Evolutionary conservation across 1,284 basidiomycete genomes (phyloP), one percentile per base, ranked within the genome.

Genomic region (Malassezia sympodialis): DNA sequence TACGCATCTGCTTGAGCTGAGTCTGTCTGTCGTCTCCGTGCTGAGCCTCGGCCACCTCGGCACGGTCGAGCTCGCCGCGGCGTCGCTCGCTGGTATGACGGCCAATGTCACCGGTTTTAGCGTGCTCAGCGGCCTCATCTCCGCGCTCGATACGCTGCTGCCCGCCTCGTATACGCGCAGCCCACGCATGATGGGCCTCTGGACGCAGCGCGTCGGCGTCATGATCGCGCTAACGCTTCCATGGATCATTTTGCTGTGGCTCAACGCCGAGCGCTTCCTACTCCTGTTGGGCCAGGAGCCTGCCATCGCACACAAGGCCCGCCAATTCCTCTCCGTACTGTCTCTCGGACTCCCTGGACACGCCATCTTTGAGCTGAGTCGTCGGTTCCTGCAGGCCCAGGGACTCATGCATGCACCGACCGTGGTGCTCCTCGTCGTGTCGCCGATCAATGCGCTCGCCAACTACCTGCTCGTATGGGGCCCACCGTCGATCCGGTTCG

Each of bases 81-180:
- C 69, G 10, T 67, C 66, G 23, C 61, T 73, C 7, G 63, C 69
- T 23, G 62, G 60, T 37, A 72, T 73, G 68, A 73, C 70, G 15
- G 70, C 69, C 34, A 72, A 71, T 49, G 70, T 73, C 21, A 69
- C 69, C 3, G 70, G 69, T 42, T 73, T 60, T 52, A 66, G 65
- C 31, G 59, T 73, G 32, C 56, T 72, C n/a, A 65, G 64, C 31
- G 90, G 90, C 11, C 83, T 93, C 65, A 79, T 84, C 14, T 86
- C 84, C 53, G 85, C 88, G 0, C 55, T 96, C 26, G 90, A 96
- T 68, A 90, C 90, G 0, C 80, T 94, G 67, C 80, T 96, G 0
- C 90, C 90, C 0, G 82, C 86, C 21, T 88, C 90, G 2, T 96
- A 89, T 86, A 90, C 90, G 0, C 88, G 87, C 10, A 76, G 82